phyloP scores from a whole-genome alignment of 495 filamentous ascomycete genomes.

The Lindgomyces ingoldianus region DNA sequence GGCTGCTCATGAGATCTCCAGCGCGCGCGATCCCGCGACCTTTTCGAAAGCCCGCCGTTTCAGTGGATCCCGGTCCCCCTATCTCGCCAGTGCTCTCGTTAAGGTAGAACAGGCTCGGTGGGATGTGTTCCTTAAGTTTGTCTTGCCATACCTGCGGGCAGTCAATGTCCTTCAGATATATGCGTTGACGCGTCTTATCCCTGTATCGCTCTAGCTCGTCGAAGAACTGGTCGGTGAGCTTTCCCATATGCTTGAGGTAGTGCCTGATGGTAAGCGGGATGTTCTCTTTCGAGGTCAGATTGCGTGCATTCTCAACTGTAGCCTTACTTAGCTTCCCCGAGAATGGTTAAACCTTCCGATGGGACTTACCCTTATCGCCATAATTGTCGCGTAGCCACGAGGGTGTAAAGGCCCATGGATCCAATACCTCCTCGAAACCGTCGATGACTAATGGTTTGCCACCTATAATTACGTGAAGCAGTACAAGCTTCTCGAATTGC shows the following conservation, averaged over 20 bases:
- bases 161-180: constrained; percentile 96
- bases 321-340: background rate
- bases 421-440: constrained; percentile 69
- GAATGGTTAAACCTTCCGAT: background rate
- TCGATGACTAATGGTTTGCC: constrained; percentile 87
- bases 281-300: constrained; percentile 67
- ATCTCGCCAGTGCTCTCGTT: constrained; percentile 70
- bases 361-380: constrained; percentile 67
- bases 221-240: constrained; percentile 71
- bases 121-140: constrained; percentile 72
- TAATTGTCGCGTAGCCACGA: constrained; percentile 75
- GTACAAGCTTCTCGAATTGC: constrained; percentile 76
- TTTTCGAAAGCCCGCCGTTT: constrained; percentile 44
- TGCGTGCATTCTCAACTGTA: constrained; percentile 67
- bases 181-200: constrained; percentile 71
- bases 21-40: constrained; percentile 60
- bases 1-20: constrained; percentile 90
- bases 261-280: constrained; percentile 81
- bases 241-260: constrained; percentile 80
- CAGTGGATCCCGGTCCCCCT: constrained; percentile 52
- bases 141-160: constrained; percentile 83
- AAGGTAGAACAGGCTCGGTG: constrained; percentile 77
- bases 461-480: constrained; percentile 74
- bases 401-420: constrained; percentile 73
- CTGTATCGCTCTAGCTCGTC: constrained; percentile 63